A percentile compares a stretch with the other conserved stretches of the same genome.
phyloP scores from a whole-genome alignment of 2,329 filamentous ascomycete genomes.

The Xylaria sp. region DNA sequence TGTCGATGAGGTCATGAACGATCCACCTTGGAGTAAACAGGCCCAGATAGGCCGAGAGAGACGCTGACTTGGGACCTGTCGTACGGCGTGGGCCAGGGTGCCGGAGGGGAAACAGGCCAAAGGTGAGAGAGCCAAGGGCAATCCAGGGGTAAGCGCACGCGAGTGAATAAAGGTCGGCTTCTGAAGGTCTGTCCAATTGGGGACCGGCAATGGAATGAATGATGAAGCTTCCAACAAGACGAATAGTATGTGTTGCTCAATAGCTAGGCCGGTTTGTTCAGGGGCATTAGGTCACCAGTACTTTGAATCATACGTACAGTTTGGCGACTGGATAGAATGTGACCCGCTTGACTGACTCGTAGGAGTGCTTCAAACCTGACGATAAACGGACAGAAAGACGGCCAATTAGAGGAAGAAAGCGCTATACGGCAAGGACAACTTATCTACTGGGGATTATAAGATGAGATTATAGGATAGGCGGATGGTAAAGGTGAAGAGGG shows the following conservation, averaged over 20 bases:
- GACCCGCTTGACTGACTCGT: slow-evolving; percentile 1
- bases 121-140: too few relatives aligned
- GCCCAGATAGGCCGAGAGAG: slow-evolving; percentile 23
- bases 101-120: not conserved
- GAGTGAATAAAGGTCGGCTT: not conserved
- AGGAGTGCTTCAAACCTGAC: not conserved
- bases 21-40: slow-evolving; percentile 29
- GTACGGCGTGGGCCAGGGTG: not conserved
- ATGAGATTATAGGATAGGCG: not conserved
- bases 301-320: not conserved
- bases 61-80: not conserved
- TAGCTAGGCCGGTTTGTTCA: too few relatives aligned
- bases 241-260: too few relatives aligned
- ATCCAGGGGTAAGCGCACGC: not conserved
- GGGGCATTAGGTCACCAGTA: slow-evolving; percentile 1
- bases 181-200: not conserved
- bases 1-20: slow-evolving; percentile 36
- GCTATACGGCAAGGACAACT: not conserved
- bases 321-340: not conserved
- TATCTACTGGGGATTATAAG: not conserved
- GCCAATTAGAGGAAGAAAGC: not conserved
- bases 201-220: not conserved
- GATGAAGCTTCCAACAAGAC: not conserved
- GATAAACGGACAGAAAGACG: not conserved
- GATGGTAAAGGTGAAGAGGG: not conserved